Conservation (phyloP, 139 green algal species). For the Coelastrella sp. region DNA sequence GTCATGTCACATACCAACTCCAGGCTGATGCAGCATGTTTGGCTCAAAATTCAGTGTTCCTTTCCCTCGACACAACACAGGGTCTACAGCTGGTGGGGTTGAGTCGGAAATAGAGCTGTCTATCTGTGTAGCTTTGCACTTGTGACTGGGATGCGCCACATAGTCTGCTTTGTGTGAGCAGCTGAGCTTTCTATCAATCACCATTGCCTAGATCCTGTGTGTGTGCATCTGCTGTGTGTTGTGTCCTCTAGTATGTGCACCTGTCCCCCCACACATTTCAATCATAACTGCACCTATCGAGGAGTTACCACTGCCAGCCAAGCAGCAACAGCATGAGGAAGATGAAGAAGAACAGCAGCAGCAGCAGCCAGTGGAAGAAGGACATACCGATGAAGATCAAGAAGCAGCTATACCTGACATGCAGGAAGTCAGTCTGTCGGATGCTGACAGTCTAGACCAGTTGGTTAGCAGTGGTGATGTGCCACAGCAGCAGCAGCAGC, state of each 20-base stretch:
- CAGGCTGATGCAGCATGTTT: too few species aligned
- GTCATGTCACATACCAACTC: too few species aligned
- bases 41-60: not conserved
- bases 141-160: too few species aligned
- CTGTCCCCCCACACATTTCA: not conserved
- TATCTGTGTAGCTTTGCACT: not conserved
- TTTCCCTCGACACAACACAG: not conserved
- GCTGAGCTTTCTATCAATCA: too few species aligned
- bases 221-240: constrained; percentile 58
- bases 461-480: too few species aligned
- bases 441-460: too few species aligned
- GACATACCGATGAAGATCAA: too few species aligned
- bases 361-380: too few species aligned
- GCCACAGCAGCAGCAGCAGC: not conserved
- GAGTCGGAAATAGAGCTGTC: not conserved
- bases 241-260: not conserved
- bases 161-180: too few species aligned
- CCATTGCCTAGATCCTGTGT: not conserved
- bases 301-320: not conserved
- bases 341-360: constrained; percentile 7
- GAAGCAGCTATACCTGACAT: too few species aligned
- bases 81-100: too few species aligned
- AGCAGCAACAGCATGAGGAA: constrained; percentile 20
- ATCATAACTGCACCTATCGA: not conserved
- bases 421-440: too few species aligned